Evolutionary conservation across 352 stramenopile species (phyloP).

Genomic region (Globisporangium lucens): DNA sequence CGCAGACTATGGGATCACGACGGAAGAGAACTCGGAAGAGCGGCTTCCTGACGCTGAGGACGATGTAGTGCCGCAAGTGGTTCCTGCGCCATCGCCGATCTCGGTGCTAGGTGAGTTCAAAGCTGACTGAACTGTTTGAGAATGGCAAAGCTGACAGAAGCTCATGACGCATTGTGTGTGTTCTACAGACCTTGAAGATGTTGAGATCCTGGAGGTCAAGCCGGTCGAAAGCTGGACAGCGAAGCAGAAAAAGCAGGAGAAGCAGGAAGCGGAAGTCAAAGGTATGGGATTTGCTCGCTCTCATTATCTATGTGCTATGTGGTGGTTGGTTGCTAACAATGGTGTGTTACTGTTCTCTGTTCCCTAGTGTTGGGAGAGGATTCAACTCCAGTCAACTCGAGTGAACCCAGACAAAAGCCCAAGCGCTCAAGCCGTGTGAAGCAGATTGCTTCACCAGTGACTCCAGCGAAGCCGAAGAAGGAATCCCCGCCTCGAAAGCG

Average conservation of each 20-base stretch:
- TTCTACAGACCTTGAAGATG: not conserved
- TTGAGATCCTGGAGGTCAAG: not conserved
- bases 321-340: not conserved
- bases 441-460: not conserved
- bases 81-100: not conserved
- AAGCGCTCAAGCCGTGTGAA: not conserved
- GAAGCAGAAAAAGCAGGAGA: not conserved
- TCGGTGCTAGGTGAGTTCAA: not conserved
- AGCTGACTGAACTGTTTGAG: not conserved
- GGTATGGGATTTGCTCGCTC: not conserved
- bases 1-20: conserved; percentile 12
- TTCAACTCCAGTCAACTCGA: not conserved
- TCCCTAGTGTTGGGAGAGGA: not conserved
- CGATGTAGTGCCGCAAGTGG: not conserved
- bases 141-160: not conserved
- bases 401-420: not conserved
- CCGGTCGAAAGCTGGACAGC: not conserved
- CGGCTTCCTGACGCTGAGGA: not conserved
- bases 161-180: not conserved
- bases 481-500: not conserved
- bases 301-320: not conserved
- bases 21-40: conserved; percentile 14
- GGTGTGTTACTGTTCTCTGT: not conserved
- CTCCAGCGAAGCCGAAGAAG: not conserved
- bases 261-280: not conserved